Evolutionary conservation across 495 filamentous ascomycete genomes (phyloP).

Genomic region (Penicillium canariense): DNA sequence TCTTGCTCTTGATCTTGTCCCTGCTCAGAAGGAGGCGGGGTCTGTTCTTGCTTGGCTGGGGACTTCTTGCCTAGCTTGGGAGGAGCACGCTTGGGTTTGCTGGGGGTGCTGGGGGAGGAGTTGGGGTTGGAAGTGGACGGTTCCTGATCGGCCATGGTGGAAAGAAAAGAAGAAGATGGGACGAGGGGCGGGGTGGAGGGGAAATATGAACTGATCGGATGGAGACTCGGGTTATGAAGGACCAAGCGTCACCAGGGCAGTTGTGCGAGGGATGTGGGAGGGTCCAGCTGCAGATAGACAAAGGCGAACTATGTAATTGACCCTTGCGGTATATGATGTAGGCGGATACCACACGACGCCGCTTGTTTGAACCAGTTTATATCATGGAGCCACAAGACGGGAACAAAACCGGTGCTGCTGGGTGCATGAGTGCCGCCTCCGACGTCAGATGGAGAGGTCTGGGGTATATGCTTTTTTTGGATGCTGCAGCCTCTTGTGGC

Average conservation of each 20-base stretch:
- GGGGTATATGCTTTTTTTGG: background rate
- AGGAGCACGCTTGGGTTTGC: constrained; percentile 30
- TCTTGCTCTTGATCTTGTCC: constrained; percentile 17
- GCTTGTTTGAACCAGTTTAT: constrained; percentile 22
- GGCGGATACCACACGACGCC: constrained; percentile 4
- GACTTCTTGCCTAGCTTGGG: constrained; percentile 36
- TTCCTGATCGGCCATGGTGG: constrained; percentile 42
- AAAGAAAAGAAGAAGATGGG: constrained; percentile 25
- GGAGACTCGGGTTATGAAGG: constrained; percentile 19
- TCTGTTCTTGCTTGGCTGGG: constrained; percentile 37
- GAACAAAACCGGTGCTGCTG: constrained; percentile 13
- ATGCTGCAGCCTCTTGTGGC: background rate
- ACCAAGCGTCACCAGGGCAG: constrained; percentile 18
- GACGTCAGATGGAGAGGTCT: constrained; percentile 27
- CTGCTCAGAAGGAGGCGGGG: constrained; percentile 29
- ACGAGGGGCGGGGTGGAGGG: constrained; percentile 11
- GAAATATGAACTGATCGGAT: constrained; percentile 30
- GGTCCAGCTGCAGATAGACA: constrained; percentile 7
- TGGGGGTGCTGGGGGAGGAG: constrained; percentile 20
- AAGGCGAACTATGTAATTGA: constrained; percentile 11
- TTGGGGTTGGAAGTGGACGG: constrained; percentile 26
- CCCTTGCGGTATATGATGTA: constrained; percentile 25
- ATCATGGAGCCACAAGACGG: constrained; percentile 12
- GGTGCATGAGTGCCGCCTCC: constrained; percentile 20
- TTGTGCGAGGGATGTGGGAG: background rate